Evolutionary conservation across 495 filamentous ascomycete genomes (phyloP).

Genomic region (Pyrenula massariospora): DNA sequence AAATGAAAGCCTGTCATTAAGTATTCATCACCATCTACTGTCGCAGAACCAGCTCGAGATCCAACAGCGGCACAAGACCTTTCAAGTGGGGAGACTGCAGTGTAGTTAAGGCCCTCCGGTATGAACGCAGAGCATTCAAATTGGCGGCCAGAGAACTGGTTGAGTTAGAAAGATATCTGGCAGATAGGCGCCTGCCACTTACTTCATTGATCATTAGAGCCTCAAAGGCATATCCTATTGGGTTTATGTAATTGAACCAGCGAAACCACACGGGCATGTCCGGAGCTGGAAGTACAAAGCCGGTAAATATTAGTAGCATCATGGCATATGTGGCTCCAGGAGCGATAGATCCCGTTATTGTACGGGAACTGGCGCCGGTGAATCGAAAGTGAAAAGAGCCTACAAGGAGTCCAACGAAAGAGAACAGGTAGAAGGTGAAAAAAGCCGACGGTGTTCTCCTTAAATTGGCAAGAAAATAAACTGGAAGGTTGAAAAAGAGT

Average conservation of each 20-base stretch:
- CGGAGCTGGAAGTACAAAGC: conserved; percentile 3
- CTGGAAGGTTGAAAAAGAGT: conserved; percentile 32
- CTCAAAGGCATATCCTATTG: conserved; percentile 42
- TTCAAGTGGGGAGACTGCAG: not conserved
- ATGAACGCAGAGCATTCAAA: conserved; percentile 29
- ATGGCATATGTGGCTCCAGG: conserved; percentile 5
- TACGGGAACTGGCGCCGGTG: conserved; percentile 1
- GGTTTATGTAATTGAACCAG: conserved; percentile 46
- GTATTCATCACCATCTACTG: conserved; percentile 57
- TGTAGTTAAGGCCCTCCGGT: not conserved
- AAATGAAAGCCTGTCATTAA: conserved; percentile 52
- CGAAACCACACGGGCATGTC: conserved; percentile 36
- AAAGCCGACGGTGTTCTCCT: not conserved
- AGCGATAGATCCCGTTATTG: not conserved
- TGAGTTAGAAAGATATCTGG: too few relatives aligned
- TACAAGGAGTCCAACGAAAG: not conserved
- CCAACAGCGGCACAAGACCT: conserved; percentile 46
- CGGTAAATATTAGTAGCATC: conserved; percentile 3
- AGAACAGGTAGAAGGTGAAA: not conserved
- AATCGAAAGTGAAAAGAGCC: conserved; percentile 3
- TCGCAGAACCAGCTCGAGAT: conserved; percentile 39
- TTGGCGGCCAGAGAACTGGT: conserved; percentile 47
- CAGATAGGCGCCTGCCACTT: too few relatives aligned
- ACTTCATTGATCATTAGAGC: conserved; percentile 39
- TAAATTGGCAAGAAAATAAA: conserved; percentile 44